Evolutionary conservation across 164 flowering plant genomes (phyloP).

Genomic region (Stephania cephalantha): DNA sequence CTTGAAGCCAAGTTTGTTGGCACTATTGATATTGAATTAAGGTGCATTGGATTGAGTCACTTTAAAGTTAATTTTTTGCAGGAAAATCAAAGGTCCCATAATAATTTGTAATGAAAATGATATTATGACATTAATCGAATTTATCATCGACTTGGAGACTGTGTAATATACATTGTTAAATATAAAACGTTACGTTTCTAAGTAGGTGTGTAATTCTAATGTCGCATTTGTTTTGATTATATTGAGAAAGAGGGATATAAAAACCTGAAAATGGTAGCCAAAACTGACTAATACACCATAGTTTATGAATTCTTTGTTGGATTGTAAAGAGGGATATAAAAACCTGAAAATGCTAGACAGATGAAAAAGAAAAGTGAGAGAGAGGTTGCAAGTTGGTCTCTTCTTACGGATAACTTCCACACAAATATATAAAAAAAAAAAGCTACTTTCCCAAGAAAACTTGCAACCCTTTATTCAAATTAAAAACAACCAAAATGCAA

Average conservation of each 20-base stretch:
- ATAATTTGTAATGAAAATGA: no score
- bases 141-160: no score
- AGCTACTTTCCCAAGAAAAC: conserved; percentile 5
- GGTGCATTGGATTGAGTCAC: neutral
- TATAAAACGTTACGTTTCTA: no score
- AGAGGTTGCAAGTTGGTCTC: neutral
- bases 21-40: neutral
- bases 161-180: no score
- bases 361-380: neutral
- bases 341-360: no score
- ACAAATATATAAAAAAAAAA: neutral
- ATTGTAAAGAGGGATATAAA: neutral
- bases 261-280: neutral
- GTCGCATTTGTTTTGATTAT: no score
- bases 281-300: neutral
- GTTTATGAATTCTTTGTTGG: neutral
- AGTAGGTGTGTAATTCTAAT: no score
- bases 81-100: neutral
- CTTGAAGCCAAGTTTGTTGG: neutral
- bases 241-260: no score
- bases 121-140: no score
- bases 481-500: neutral
- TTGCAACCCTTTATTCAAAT: neutral
- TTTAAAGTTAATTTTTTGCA: neutral
- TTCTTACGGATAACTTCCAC: neutral